phyloP scores from a whole-genome alignment of 176 grass and related monocot genomes.

The Phoenix dactylifera region DNA sequence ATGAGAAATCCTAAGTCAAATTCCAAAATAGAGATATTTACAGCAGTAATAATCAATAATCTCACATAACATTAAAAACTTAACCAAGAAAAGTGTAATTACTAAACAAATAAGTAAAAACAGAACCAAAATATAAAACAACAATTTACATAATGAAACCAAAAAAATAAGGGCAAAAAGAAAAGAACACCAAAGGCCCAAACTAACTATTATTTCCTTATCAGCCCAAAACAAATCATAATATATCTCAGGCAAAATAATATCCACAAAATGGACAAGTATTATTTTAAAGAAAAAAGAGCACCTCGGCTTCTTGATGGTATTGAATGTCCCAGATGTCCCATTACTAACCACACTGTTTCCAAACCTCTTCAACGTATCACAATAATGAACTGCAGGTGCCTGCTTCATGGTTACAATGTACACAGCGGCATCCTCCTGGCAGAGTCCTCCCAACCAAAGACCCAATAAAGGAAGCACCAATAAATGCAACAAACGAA shows the following conservation, averaged over 20 bases:
- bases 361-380: conserved; percentile 38
- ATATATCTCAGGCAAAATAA: too few relatives aligned
- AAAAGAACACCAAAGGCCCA: too few relatives aligned
- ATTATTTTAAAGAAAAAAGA: background rate
- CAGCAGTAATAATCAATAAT: background rate
- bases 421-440: conserved; percentile 68
- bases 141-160: too few relatives aligned
- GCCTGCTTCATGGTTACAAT: conserved; percentile 87
- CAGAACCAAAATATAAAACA: too few relatives aligned
- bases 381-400: conserved; percentile 44
- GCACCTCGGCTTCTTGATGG: conserved; percentile 62
- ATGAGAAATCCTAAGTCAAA: too few relatives aligned
- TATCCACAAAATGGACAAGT: too few relatives aligned
- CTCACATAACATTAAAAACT: background rate
- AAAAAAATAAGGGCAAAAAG: too few relatives aligned
- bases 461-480: background rate
- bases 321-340: conserved; percentile 41
- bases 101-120: too few relatives aligned
- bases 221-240: background rate
- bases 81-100: background rate
- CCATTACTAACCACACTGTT: conserved; percentile 27
- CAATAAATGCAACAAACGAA: background rate
- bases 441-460: conserved; percentile 10
- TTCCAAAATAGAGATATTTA: too few relatives aligned
- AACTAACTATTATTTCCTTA: too few relatives aligned